Evolutionary conservation across 2,329 filamentous ascomycete species (phyloP).

Genomic region (Pseudocercospora vitis): DNA sequence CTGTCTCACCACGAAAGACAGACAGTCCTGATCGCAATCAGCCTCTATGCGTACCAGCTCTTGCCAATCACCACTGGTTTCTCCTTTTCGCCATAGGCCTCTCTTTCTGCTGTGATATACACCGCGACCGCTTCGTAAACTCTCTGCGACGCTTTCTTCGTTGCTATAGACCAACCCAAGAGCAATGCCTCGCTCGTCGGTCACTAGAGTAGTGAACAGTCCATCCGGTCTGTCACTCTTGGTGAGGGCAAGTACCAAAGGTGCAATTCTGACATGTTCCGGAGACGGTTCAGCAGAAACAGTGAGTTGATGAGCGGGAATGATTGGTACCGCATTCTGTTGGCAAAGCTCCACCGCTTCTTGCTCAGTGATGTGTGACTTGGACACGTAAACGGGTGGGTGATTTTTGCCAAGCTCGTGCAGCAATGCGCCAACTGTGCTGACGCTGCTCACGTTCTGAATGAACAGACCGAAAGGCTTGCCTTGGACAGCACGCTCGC

Average conservation of each 20-base stretch:
- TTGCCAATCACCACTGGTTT: constrained; percentile 90
- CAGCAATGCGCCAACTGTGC: constrained; percentile 49
- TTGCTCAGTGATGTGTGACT: constrained; percentile 43
- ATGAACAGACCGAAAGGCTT: constrained; percentile 49
- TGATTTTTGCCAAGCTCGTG: constrained; percentile 51
- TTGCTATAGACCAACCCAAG: constrained; percentile 94
- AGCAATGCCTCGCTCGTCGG: constrained; percentile 79
- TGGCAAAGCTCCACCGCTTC: constrained; percentile 45
- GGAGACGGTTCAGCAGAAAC: constrained; percentile 61
- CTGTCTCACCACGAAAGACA: constrained; percentile 87
- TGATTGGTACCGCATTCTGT: constrained; percentile 63
- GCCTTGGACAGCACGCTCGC: constrained; percentile 45
- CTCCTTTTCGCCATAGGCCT: constrained; percentile 94
- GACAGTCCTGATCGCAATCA: constrained; percentile 91
- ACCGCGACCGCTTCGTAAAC: constrained; percentile 74
- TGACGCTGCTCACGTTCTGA: constrained; percentile 40
- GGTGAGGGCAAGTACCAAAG: constrained; percentile 72
- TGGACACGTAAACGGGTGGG: constrained; percentile 54
- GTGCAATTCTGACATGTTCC: constrained; percentile 63
- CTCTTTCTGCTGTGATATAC: constrained; percentile 97
- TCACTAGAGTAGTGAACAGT: constrained; percentile 85
- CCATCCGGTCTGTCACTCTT: constrained; percentile 80
- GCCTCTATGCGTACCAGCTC: constrained; percentile 79
- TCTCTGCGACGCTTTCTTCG: constrained; percentile 83
- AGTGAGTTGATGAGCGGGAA: constrained; percentile 70